These are phyloP conservation scores for Apiotrichum gracile DNA, from an alignment of 1,284 basidiomycete genomes.

Conservation along the genomic window DNA sequence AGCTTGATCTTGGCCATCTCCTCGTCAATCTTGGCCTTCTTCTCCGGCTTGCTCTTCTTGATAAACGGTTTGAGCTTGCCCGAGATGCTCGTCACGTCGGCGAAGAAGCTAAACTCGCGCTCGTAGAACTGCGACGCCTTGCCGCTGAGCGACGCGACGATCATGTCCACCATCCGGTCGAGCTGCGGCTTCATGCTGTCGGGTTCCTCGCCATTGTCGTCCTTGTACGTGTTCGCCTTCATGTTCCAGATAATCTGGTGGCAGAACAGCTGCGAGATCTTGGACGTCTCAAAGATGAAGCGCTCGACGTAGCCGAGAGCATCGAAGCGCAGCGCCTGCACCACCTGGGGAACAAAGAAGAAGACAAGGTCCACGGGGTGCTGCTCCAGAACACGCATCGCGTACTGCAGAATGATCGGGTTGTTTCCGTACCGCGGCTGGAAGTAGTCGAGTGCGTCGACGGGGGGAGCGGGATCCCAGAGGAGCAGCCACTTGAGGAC, in stretches of 20 bases:
- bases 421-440: slow-evolving; percentile 77
- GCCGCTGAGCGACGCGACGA: slow-evolving; percentile 83
- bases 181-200: slow-evolving; percentile 92
- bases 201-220: slow-evolving; percentile 66
- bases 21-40: slow-evolving; percentile 97
- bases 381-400: slow-evolving; percentile 89
- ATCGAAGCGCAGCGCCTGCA: slow-evolving; percentile 88
- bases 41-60: slow-evolving; percentile 92
- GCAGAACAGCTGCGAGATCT: slow-evolving; percentile 96
- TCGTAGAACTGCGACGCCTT: slow-evolving; percentile 87
- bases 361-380: slow-evolving; percentile 93
- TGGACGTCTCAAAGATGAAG: slow-evolving; percentile 96
- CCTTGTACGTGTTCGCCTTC: slow-evolving; percentile 96
- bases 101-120: slow-evolving; percentile 92
- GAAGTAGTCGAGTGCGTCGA: slow-evolving; percentile 80
- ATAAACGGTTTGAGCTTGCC: slow-evolving; percentile 96
- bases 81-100: slow-evolving; percentile 94
- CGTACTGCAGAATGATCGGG: slow-evolving; percentile 87
- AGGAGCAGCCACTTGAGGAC: slow-evolving; percentile 65
- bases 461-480: slow-evolving; percentile 84
- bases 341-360: slow-evolving; percentile 98
- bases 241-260: slow-evolving; percentile 99
- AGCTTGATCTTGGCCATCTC: slow-evolving; percentile 97
- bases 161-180: slow-evolving; percentile 77
- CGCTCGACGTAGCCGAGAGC: slow-evolving; percentile 85